These are phyloP conservation scores for Chalara sp. DNA, from an alignment of 2,329 filamentous ascomycete species.

Conservation along the genomic window DNA sequence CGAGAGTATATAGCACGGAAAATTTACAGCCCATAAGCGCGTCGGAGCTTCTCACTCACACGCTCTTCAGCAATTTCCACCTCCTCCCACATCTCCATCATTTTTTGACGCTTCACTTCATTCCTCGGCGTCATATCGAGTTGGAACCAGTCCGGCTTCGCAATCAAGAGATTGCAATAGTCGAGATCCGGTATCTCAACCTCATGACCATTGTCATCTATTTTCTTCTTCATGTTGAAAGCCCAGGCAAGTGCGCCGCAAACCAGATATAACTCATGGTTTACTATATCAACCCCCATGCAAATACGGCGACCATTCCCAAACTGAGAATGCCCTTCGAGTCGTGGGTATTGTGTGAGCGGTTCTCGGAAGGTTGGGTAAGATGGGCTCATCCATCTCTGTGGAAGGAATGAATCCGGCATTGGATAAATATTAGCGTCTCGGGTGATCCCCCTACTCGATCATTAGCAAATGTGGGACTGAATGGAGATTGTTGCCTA, in stretches of 20 bases:
- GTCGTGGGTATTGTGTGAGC: conserved; percentile 54
- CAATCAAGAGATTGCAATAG: conserved; percentile 30
- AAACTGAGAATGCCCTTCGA: conserved; percentile 58
- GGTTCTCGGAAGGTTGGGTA: conserved; percentile 62
- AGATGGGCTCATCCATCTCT: conserved; percentile 51
- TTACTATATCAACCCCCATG: conserved; percentile 52
- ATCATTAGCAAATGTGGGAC: background rate
- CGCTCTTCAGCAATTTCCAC: background rate
- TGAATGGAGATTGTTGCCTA: conserved; percentile 20
- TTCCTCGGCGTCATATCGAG: conserved; percentile 38
- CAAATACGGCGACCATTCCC: conserved; percentile 58
- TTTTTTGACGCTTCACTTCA: conserved; percentile 29
- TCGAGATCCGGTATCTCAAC: conserved; percentile 10
- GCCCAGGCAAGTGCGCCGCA: conserved; percentile 43
- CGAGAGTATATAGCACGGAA: no score
- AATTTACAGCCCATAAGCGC: no score
- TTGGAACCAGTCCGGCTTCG: conserved; percentile 42
- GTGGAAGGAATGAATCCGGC: conserved; percentile 57
- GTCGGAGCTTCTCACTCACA: no score
- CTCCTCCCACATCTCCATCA: conserved; percentile 17
- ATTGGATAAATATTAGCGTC: conserved; percentile 53
- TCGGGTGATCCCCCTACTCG: conserved; percentile 46
- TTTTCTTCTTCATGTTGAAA: conserved; percentile 33
- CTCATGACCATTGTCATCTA: conserved; percentile 12
- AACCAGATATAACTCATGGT: conserved; percentile 49